Conservation (phyloP, 2,329 filamentous ascomycete species). For the Fusarium palustre region DNA sequence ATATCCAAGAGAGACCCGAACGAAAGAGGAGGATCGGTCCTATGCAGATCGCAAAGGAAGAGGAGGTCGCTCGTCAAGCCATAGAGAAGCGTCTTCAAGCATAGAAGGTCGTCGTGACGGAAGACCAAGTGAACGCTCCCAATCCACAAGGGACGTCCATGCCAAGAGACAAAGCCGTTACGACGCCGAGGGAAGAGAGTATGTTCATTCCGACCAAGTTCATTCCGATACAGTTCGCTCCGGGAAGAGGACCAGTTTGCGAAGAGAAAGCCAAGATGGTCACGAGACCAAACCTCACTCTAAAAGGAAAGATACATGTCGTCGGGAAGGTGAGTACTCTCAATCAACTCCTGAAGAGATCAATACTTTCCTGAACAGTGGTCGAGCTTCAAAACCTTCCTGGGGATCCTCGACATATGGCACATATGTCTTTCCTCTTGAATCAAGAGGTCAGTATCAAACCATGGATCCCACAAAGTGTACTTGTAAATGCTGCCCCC, state of each 20-base stretch:
- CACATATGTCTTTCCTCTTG: conserved; percentile 40
- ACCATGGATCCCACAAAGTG: conserved; percentile 41
- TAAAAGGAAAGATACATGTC: not conserved
- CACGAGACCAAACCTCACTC: not conserved
- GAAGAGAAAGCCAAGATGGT: not conserved
- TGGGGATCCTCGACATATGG: conserved; percentile 29
- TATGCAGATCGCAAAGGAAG: not conserved
- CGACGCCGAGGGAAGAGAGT: not conserved
- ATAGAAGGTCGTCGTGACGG: not conserved
- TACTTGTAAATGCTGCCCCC: conserved; percentile 43
- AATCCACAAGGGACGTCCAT: not conserved
- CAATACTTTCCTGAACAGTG: conserved; percentile 6
- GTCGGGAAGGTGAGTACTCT: not conserved
- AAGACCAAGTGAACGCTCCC: not conserved
- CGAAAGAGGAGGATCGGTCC: not conserved
- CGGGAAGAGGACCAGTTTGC: not conserved
- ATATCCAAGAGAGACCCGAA: not conserved
- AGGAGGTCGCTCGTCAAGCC: not conserved
- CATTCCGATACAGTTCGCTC: not conserved
- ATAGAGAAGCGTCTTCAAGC: not conserved
- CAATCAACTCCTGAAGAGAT: conserved; percentile 6
- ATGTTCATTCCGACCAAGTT: not conserved
- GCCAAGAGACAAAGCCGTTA: not conserved
- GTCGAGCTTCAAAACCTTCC: not conserved
- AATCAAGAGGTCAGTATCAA: conserved; percentile 26